A percentile compares a stretch with the other conserved stretches of the same genome.
Conservation (phyloP, 2,329 filamentous ascomycete species). For the Graphiopsis chlorocephala region DNA sequence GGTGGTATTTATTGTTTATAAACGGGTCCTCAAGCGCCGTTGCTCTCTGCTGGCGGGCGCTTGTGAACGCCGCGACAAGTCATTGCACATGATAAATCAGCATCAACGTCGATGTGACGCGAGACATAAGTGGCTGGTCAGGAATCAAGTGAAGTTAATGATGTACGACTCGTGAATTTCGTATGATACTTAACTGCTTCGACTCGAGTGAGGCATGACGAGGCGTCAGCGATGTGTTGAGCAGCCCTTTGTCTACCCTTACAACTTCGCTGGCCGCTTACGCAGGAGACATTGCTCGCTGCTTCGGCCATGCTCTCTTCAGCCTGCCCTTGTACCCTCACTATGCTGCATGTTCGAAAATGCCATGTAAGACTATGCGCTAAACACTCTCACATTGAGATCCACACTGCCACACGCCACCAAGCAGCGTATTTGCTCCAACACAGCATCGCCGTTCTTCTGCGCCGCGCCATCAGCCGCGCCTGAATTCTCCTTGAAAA, state of each 20-base stretch:
- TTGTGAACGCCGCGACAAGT: not conserved
- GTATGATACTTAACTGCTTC: not conserved
- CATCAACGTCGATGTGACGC: not conserved
- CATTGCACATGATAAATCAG: not conserved
- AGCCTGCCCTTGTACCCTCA: not conserved
- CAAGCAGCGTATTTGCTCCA: conserved; percentile 71
- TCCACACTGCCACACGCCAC: conserved; percentile 87
- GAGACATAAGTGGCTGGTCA: not conserved
- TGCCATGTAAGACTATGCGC: conserved; percentile 38
- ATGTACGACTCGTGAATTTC: not conserved
- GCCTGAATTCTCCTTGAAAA: conserved; percentile 57
- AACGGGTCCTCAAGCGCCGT: no score
- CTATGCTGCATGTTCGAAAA: not conserved
- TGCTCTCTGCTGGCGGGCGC: not conserved
- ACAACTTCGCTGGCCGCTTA: not conserved
- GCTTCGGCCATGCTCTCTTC: not conserved
- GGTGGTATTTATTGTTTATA: not conserved
- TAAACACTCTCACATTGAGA: conserved; percentile 74
- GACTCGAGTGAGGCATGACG: not conserved
- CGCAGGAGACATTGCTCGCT: not conserved
- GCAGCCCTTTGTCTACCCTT: not conserved
- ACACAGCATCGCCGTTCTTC: conserved; percentile 43
- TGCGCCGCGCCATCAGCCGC: conserved; percentile 28
- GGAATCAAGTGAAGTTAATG: not conserved
- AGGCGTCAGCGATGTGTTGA: not conserved